Base-by-base conservation (phyloP, 208 protist species). In the Wallacemonas collosoma region DNA sequence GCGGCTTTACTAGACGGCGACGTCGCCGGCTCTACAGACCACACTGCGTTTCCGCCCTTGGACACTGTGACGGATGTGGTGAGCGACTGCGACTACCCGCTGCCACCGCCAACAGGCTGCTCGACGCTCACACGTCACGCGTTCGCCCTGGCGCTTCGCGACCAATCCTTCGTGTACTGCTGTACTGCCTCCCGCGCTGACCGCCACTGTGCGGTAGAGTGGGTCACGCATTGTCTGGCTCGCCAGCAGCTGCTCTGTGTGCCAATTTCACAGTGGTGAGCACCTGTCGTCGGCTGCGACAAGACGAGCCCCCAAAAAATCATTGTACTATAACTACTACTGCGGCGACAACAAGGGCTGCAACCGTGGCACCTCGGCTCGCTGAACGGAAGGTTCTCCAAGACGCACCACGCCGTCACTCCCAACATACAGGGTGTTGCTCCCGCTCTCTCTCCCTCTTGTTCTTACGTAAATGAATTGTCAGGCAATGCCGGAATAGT, bases 111-210 rank as follows among this genome's bases (percentile, higher is more conserved):
- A 26, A 26, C 26, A 38, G 57, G 26, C 39, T 5, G 9, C 0
- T 11, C 12, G 36, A 48, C n/a, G 36, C 6, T 7, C n/a, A 44
- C 60, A 39, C 43, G 9, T 41, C 44, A 50, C 60, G 60, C n/a
- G 5, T 65, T 65, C 26, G 60, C 60, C 3, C 60, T 65, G 6
- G 38, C 17, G 40, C 43, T 65, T 36, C 6, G 12, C 12, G 43
- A 65, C 60, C 7, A 65, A 8, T 45, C 43, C 3, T 65, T 65
- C 39, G 41, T 65, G 12, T 65, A 65, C 60, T 65, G 60, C 26
- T 51, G 8, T 17, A 39, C 43, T 12, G 4, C 6, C 60, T 65
- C 40, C n/a, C 43, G 3, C 7, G 14, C 41, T 11, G n/a, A 65
- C 3, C 60, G 60, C 11, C 11, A 11, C 4, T 36, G 60, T n/a